Conservation (phyloP, 2,329 filamentous ascomycete genomes). For the Botryotinia globosa region DNA sequence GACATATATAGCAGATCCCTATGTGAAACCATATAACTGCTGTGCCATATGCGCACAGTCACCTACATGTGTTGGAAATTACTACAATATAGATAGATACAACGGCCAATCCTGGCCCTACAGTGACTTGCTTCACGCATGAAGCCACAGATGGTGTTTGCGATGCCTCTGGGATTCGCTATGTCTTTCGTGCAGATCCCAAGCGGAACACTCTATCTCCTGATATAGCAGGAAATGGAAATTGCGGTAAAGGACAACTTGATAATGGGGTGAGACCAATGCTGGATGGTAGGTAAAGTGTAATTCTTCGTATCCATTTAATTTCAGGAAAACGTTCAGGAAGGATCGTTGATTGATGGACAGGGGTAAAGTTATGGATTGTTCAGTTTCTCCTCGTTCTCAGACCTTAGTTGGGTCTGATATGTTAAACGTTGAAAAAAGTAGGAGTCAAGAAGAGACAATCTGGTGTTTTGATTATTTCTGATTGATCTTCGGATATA, state of each 20-base stretch:
- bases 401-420: background rate
- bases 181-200: background rate
- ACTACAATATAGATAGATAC: background rate
- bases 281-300: background rate
- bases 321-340: background rate
- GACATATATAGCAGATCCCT: background rate
- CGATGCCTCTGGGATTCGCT: background rate
- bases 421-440: fast-evolving
- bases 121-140: background rate
- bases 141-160: background rate
- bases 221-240: background rate
- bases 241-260: background rate
- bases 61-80: background rate
- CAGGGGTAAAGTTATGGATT: fast-evolving
- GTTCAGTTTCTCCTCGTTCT: background rate
- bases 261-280: background rate
- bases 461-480: background rate
- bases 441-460: background rate
- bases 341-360: background rate
- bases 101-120: background rate
- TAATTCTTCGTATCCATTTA: background rate
- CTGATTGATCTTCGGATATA: background rate
- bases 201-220: background rate
- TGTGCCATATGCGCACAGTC: background rate
- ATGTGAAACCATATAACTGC: background rate